Base-by-base conservation (phyloP, 768 basidiomycete species). In the Sporobolomyces roseus region DNA sequence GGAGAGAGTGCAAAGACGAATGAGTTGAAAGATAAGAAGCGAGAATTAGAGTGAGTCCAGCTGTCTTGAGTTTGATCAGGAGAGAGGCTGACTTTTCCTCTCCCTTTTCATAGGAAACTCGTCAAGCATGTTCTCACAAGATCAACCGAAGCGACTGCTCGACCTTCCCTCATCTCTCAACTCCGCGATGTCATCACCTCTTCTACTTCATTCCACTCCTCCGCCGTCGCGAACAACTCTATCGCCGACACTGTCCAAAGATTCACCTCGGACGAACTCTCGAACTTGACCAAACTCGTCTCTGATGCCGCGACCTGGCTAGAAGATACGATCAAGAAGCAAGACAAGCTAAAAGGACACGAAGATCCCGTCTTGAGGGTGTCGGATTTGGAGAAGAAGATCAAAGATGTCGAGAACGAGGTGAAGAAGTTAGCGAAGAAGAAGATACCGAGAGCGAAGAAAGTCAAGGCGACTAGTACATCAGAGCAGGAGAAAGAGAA, bases 311-410 rank as follows among this genome's bases (percentile, higher is more conserved):
- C 91, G 79, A 71, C 80, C 32, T 99, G 96, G 96, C 80, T 97
- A 70, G 82, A 86, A 72, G 86, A 85, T 63, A 84, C 85, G 79
- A 87, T 93, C 19, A 87, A 89, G 81, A 86, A 85, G 79, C 93
- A 96, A 81, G 89, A 88, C 80, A 79, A 76, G 62, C 83, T 88
- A 55, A 83, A 87, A 78, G 79, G 82, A 77, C 84, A 89, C 74
- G 86, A 91, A 76, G 86, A 96, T 76, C 91, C 93, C 4, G 88
- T 88, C n/a, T 85, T 97, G 36, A 84, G 86, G 79, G 88, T 88
- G 56, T 84, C 80, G 73, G 93, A 97, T 79, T 87, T 98, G 85
- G 88, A 87, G 80, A 86, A 86, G 63, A 83, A 88, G 63, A 88
- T 89, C 32, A 63, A 65, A 45, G 74, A 76, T 13, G 16, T 75